A percentile compares a stretch with the other conserved stretches of the same genome.
These are phyloP conservation scores for Flaveria trinervia DNA, from an alignment of 129 eudicot genomes.

Conservation along the genomic window DNA sequence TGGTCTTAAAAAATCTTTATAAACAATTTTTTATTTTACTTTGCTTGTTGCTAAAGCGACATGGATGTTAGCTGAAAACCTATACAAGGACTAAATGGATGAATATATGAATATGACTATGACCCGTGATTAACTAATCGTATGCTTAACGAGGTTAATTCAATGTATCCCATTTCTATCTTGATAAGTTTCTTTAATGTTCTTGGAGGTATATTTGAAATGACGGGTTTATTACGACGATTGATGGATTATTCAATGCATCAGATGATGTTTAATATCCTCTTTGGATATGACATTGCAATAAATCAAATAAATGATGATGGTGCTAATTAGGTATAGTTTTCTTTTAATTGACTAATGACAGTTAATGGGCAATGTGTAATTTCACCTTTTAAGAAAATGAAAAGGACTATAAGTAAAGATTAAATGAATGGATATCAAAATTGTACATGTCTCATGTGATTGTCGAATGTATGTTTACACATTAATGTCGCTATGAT, in stretches of 20 bases:
- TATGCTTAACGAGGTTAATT: neutral
- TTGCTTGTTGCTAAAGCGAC: too few relatives aligned
- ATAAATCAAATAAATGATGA: slow-evolving; percentile 24
- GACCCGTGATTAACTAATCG: neutral
- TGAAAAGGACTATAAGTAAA: slow-evolving; percentile 34
- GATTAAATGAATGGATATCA: slow-evolving; percentile 26
- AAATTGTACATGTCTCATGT: slow-evolving; percentile 37
- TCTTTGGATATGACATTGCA: slow-evolving; percentile 27
- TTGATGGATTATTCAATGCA: slow-evolving; percentile 20
- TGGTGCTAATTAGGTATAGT: slow-evolving; percentile 21
- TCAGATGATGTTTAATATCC: slow-evolving; percentile 2
- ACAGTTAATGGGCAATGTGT: slow-evolving; percentile 28
- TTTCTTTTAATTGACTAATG: slow-evolving; percentile 27
- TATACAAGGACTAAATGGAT: too few relatives aligned
- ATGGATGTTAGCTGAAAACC: too few relatives aligned
- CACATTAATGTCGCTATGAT: slow-evolving; percentile 23
- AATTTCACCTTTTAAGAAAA: slow-evolving; percentile 30
- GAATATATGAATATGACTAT: too few relatives aligned
- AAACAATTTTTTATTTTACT: too few relatives aligned
- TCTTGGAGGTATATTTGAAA: slow-evolving; percentile 8
- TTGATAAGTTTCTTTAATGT: neutral
- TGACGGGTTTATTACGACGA: neutral
- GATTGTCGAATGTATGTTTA: slow-evolving; percentile 34
- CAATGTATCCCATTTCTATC: slow-evolving; percentile 8
- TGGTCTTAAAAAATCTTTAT: neutral